Evolutionary conservation across 2,329 filamentous ascomycete species (phyloP).

Genomic region (Fonsecaea multimorphosa): DNA sequence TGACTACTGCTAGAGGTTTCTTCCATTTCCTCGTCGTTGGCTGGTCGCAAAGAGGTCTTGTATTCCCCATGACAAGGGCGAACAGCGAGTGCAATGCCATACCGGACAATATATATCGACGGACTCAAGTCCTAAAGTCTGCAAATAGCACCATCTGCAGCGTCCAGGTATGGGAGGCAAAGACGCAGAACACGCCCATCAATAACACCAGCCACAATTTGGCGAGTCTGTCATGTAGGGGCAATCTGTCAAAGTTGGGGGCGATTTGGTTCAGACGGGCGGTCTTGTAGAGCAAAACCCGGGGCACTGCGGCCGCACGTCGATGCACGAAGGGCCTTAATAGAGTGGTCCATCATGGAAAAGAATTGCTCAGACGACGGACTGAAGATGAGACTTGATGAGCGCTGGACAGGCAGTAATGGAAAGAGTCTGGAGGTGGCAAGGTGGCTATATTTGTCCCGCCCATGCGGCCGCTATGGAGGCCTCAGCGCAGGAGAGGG

Average conservation of each 20-base stretch:
- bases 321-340: background rate
- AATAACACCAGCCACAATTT: conserved; percentile 16
- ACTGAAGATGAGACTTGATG: background rate
- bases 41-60: background rate
- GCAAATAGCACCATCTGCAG: conserved; percentile 6
- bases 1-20: conserved; percentile 8
- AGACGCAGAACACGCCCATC: background rate
- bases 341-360: background rate
- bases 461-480: background rate
- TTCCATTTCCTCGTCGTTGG: conserved; percentile 1
- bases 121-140: background rate
- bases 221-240: conserved; percentile 4
- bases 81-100: background rate
- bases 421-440: conserved; percentile 1
- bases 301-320: background rate
- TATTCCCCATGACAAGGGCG: background rate
- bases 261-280: background rate
- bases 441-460: background rate
- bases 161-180: background rate
- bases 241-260: background rate
- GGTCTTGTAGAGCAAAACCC: background rate
- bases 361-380: background rate
- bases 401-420: background rate
- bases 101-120: conserved; percentile 13
- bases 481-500: background rate